These are phyloP conservation scores for Sherardia arvensis DNA, from an alignment of 257 asterid species.

Conservation along the genomic window DNA sequence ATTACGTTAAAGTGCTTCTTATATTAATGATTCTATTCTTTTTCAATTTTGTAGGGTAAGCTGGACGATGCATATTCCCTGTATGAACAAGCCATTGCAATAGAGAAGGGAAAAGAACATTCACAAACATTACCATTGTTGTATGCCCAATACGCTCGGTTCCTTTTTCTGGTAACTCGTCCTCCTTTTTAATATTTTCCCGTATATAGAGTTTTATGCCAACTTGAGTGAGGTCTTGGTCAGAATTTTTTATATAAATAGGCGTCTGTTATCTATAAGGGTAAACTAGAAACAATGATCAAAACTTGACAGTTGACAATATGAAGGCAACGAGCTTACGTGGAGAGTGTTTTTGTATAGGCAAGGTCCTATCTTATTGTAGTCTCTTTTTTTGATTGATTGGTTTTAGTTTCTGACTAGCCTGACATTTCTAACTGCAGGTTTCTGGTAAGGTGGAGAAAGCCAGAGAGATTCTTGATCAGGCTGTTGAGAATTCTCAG, in stretches of 20 bases:
- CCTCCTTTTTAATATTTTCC: background rate
- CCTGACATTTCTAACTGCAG: slow-evolving; percentile 23
- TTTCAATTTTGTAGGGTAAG: slow-evolving; percentile 51
- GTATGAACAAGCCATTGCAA: slow-evolving; percentile 87
- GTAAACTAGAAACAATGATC: background rate
- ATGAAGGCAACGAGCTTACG: background rate
- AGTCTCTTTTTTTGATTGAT: background rate
- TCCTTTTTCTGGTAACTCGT: slow-evolving; percentile 55
- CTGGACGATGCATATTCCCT: slow-evolving; percentile 72
- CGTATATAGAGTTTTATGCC: background rate
- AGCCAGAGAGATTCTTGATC: slow-evolving; percentile 41
- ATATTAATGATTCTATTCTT: slow-evolving; percentile 1
- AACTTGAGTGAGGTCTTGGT: background rate
- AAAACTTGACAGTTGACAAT: background rate
- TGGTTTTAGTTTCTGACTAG: slow-evolving; percentile 1
- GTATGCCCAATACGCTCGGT: slow-evolving; percentile 89
- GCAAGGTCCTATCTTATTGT: background rate
- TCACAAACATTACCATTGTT: slow-evolving; percentile 78
- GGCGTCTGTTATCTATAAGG: background rate
- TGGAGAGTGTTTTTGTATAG: background rate
- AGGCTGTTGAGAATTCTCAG: slow-evolving; percentile 63
- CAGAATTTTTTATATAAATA: background rate
- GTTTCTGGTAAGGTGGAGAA: slow-evolving; percentile 50
- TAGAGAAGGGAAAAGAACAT: slow-evolving; percentile 94
- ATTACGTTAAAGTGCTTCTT: background rate